A percentile compares a stretch with the other conserved stretches of the same genome.
Conservation (phyloP, 306 rosid species). For the Lathyrus oleraceus region DNA sequence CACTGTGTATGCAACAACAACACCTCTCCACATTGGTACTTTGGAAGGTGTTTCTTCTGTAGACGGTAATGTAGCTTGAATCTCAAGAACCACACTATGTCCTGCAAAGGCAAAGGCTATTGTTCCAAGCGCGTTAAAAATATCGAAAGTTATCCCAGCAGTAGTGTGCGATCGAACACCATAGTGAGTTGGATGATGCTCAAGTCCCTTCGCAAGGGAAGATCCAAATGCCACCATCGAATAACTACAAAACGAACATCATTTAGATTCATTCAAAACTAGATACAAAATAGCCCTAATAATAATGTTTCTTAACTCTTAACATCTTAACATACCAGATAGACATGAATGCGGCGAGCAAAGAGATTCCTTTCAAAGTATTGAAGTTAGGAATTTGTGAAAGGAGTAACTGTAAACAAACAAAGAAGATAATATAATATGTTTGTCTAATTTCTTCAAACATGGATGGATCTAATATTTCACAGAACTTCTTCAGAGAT, state of each 20-base stretch:
- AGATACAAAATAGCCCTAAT: too few relatives aligned
- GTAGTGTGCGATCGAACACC: slow-evolving; percentile 42
- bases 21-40: slow-evolving; percentile 72
- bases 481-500: slow-evolving; percentile 60
- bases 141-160: slow-evolving; percentile 42
- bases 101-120: slow-evolving; percentile 75
- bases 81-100: slow-evolving; percentile 64
- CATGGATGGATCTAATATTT: neutral
- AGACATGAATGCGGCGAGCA: slow-evolving; percentile 67
- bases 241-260: slow-evolving; percentile 39
- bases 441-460: slow-evolving; percentile 36
- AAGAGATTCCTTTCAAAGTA: slow-evolving; percentile 52
- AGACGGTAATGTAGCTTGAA: slow-evolving; percentile 79
- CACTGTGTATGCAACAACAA: slow-evolving; percentile 45
- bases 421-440: slow-evolving; percentile 52
- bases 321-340: slow-evolving; percentile 37
- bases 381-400: slow-evolving; percentile 73
- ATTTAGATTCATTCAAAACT: neutral
- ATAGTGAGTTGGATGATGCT: slow-evolving; percentile 32
- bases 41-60: slow-evolving; percentile 54
- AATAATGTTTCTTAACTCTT: too few relatives aligned
- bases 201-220: slow-evolving; percentile 36
- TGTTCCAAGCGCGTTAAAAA: slow-evolving; percentile 59
- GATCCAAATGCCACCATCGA: slow-evolving; percentile 47
- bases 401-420: slow-evolving; percentile 40